Conservation (phyloP, 192 early-diverging fungal genomes). For the Mortierella antarctica region DNA sequence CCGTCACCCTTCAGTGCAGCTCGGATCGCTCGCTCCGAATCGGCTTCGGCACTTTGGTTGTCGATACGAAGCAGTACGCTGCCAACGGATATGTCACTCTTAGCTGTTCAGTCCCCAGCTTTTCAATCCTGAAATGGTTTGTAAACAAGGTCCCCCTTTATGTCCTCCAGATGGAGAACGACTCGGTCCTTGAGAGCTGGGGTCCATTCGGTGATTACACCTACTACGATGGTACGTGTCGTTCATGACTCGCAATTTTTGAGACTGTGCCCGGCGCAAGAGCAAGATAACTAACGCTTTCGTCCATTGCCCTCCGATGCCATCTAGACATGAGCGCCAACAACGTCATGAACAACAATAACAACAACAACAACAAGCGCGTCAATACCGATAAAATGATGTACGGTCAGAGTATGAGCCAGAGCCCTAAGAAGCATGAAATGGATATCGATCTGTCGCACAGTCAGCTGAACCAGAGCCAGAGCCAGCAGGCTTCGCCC, state of each 20-base stretch:
- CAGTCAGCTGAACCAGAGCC: conserved; percentile 5
- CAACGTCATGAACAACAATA: background rate
- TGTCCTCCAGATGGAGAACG: conserved; percentile 55
- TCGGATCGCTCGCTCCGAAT: conserved; percentile 53
- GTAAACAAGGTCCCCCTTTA: conserved; percentile 56
- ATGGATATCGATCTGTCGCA: conserved; percentile 23
- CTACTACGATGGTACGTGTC: conserved; percentile 45
- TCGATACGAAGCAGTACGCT: conserved; percentile 62
- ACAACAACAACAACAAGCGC: conserved; percentile 17
- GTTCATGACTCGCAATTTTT: conserved; percentile 5
- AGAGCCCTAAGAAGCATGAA: conserved; percentile 35
- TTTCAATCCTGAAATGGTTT: conserved; percentile 54
- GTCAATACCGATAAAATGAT: conserved; percentile 20
- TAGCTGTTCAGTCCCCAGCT: conserved; percentile 55
- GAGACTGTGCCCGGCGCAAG: too few relatives aligned
- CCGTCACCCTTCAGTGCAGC: conserved; percentile 50
- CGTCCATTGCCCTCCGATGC: too few relatives aligned
- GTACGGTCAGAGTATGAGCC: conserved; percentile 23
- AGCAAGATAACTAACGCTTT: too few relatives aligned
- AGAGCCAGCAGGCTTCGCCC: conserved; percentile 1
- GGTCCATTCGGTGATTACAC: conserved; percentile 55
- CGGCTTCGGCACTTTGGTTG: conserved; percentile 60
- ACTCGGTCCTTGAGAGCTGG: conserved; percentile 57
- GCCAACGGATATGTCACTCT: conserved; percentile 57
- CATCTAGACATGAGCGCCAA: conserved; percentile 4